Percentiles rank a stretch among this genome's conserved stretches.
These are phyloP conservation scores for Pseudogymnoascus sp. DNA, from an alignment of 2,329 filamentous ascomycete genomes.

Conservation along the genomic window DNA sequence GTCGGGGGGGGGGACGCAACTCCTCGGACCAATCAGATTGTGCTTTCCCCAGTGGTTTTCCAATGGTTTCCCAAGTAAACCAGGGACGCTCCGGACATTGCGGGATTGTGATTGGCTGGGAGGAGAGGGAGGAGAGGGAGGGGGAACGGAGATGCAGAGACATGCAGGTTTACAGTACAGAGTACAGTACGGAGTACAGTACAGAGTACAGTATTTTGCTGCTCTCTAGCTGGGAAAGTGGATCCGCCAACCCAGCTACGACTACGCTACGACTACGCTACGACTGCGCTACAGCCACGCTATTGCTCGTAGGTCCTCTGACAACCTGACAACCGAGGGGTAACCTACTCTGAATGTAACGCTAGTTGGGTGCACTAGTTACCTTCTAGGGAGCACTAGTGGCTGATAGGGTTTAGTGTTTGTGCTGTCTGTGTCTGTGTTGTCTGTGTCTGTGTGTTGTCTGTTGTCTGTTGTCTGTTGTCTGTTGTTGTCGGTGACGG, in stretches of 20 bases:
- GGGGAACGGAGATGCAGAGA: not conserved
- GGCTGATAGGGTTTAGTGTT: not conserved
- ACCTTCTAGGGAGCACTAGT: not conserved
- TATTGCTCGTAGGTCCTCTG: too few species aligned
- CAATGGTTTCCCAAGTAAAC: not conserved
- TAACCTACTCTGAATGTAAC: not conserved
- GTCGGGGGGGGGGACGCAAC: too few species aligned
- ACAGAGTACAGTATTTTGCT: too few species aligned
- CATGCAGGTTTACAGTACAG: not conserved
- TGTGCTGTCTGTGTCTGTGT: not conserved
- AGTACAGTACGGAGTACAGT: too few species aligned
- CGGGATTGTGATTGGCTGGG: not conserved
- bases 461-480: not conserved
- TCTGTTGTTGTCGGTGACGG: too few species aligned
- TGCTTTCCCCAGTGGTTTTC: not conserved
- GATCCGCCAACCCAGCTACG: too few species aligned
- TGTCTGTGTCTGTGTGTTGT: not conserved
- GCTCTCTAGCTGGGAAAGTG: too few species aligned
- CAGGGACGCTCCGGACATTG: not conserved
- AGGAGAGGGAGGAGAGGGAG: too few species aligned
- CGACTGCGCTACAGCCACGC: too few species aligned
- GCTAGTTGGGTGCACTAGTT: not conserved
- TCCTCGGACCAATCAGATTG: not conserved
- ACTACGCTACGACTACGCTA: too few species aligned
- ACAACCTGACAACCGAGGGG: slow-evolving; percentile 2